Percentiles rank a stretch among this genome's conserved stretches.
Evolutionary conservation across 148 eudicot genomes (phyloP).

Genomic region (Persicaria maculosa): DNA sequence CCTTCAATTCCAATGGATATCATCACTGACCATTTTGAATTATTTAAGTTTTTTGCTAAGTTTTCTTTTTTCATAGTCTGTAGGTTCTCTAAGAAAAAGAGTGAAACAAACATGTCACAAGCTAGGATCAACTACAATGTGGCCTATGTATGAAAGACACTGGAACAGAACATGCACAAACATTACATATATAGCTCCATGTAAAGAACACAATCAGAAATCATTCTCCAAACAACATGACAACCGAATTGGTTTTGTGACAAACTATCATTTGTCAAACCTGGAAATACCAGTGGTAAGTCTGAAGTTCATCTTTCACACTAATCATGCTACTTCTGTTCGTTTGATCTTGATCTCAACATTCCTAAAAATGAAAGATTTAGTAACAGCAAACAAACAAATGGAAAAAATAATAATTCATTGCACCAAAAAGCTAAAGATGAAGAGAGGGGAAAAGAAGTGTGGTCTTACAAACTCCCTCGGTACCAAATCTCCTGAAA

Average conservation of each 20-base stretch:
- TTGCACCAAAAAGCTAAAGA: too few species aligned
- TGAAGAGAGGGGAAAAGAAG: too few species aligned
- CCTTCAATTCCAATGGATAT: not conserved
- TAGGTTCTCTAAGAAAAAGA: not conserved
- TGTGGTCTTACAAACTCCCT: too few species aligned
- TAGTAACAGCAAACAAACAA: too few species aligned
- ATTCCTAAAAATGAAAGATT: too few species aligned
- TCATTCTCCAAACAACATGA: slow-evolving; percentile 2
- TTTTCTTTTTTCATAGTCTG: not conserved
- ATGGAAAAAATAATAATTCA: too few species aligned
- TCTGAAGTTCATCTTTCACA: too few species aligned
- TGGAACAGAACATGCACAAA: not conserved
- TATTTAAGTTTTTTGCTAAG: not conserved
- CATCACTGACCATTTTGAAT: not conserved
- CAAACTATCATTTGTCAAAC: too few species aligned
- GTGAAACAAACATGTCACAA: not conserved
- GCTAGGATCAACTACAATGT: not conserved
- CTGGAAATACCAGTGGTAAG: too few species aligned
- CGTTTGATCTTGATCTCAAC: too few species aligned
- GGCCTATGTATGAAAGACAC: not conserved
- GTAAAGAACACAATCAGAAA: not conserved
- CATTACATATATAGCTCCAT: not conserved
- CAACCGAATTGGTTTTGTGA: not conserved
- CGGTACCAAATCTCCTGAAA: too few species aligned
- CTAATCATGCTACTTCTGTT: too few species aligned